Conservation (phyloP, 352 stramenopile genomes). For the Pythium volutum region DNA sequence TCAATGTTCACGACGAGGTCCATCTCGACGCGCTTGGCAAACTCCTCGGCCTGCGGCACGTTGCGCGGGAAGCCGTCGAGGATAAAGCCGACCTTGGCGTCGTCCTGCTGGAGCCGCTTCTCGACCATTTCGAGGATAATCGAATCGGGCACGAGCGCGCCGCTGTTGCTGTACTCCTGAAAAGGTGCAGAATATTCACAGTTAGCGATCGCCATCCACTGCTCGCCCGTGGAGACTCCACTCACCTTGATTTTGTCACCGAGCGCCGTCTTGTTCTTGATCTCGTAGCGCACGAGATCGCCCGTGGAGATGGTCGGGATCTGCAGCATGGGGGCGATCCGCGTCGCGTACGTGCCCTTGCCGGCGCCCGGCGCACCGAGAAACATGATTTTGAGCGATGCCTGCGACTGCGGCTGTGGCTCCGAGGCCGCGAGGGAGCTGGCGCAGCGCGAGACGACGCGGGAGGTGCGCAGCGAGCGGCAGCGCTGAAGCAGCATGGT, state of each 20-base stretch:
- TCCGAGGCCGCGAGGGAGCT: constrained; percentile 18
- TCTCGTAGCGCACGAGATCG: constrained; percentile 87
- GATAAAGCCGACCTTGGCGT: constrained; percentile 82
- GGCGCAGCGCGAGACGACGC: background rate
- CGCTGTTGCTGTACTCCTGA: constrained; percentile 79
- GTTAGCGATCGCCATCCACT: background rate
- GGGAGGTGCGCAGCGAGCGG: background rate
- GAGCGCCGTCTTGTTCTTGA: constrained; percentile 73
- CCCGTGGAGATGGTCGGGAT: constrained; percentile 90
- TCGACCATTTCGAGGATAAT: constrained; percentile 90
- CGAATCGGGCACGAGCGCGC: constrained; percentile 81
- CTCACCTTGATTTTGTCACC: constrained; percentile 72
- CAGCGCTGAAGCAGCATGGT: constrained; percentile 10
- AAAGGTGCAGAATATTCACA: background rate
- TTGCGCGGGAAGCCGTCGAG: constrained; percentile 89
- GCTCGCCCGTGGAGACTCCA: background rate
- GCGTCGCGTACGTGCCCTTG: constrained; percentile 89
- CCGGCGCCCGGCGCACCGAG: constrained; percentile 85
- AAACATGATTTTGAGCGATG: constrained; percentile 87
- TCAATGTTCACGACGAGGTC: constrained; percentile 89
- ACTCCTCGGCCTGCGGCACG: constrained; percentile 81
- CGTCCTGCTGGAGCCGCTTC: constrained; percentile 60
- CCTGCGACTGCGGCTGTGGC: constrained; percentile 14
- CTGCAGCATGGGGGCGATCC: constrained; percentile 80
- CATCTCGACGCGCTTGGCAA: constrained; percentile 70